phyloP scores from a whole-genome alignment of 768 basidiomycete species.

The Lentinula aciculospora region DNA sequence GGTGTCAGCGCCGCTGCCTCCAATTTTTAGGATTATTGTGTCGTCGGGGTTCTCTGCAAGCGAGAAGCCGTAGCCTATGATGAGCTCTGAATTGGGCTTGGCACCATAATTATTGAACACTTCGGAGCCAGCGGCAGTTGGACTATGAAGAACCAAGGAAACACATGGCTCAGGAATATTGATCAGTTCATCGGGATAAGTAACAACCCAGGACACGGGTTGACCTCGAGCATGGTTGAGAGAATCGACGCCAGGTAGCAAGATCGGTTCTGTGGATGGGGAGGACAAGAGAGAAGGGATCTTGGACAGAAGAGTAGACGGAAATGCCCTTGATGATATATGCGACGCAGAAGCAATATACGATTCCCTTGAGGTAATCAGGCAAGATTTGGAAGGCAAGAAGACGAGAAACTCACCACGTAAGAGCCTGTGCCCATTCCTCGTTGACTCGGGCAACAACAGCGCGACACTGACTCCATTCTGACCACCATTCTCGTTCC shows the following conservation, averaged over 20 bases:
- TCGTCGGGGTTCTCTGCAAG: slow-evolving; percentile 79
- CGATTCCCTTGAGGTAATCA: slow-evolving; percentile 43
- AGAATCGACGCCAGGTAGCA: slow-evolving; percentile 83
- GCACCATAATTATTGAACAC: slow-evolving; percentile 91
- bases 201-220: slow-evolving; percentile 78
- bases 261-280: slow-evolving; percentile 59
- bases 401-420: slow-evolving; percentile 49
- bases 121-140: slow-evolving; percentile 40
- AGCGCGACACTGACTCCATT: slow-evolving; percentile 54
- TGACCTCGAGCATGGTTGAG: slow-evolving; percentile 81
- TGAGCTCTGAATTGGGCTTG: slow-evolving; percentile 85
- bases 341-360: slow-evolving; percentile 73
- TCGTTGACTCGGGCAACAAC: slow-evolving; percentile 28
- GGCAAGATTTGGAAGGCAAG: slow-evolving; percentile 5
- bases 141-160: slow-evolving; percentile 54
- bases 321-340: slow-evolving; percentile 86
- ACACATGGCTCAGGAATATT: slow-evolving; percentile 30
- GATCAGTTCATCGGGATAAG: slow-evolving; percentile 24
- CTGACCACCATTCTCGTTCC: slow-evolving; percentile 49
- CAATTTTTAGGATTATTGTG: slow-evolving; percentile 75
- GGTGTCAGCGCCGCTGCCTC: slow-evolving; percentile 34
- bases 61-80: slow-evolving; percentile 91
- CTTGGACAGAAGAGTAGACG: slow-evolving; percentile 69
- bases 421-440: slow-evolving; percentile 46
- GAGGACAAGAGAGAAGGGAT: slow-evolving; percentile 47